Evolutionary conservation across 805 yeast species (phyloP).

Genomic region (Metschnikowia chrysomelidarum): DNA sequence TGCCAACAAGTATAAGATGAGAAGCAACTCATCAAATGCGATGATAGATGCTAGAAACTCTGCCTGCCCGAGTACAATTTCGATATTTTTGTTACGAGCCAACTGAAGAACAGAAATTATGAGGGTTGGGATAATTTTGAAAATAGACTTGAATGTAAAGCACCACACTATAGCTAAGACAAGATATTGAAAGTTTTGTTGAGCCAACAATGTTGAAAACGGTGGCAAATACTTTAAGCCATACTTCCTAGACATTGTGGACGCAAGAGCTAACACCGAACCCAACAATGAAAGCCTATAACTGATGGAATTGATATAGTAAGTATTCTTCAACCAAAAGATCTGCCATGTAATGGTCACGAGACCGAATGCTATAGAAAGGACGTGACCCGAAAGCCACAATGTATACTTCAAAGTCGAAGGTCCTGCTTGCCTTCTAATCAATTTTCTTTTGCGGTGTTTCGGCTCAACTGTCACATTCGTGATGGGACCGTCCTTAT

Average conservation of each 20-base stretch:
- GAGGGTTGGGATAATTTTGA: slow-evolving; percentile 61
- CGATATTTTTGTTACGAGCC: slow-evolving; percentile 38
- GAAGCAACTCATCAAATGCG: slow-evolving; percentile 59
- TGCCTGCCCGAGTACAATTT: slow-evolving; percentile 38
- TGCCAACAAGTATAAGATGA: slow-evolving; percentile 50
- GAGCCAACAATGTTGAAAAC: slow-evolving; percentile 60
- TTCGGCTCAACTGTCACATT: slow-evolving; percentile 16
- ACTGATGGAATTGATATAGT: slow-evolving; percentile 45
- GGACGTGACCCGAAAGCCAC: slow-evolving; percentile 59
- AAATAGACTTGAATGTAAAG: slow-evolving; percentile 59
- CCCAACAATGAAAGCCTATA: slow-evolving; percentile 61
- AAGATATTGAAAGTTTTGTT: slow-evolving; percentile 73
- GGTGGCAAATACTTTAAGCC: slow-evolving; percentile 58
- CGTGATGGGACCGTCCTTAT: slow-evolving; percentile 8
- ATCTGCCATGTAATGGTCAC: slow-evolving; percentile 37
- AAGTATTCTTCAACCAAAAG: slow-evolving; percentile 38
- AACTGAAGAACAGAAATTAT: slow-evolving; percentile 60
- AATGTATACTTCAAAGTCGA: slow-evolving; percentile 43
- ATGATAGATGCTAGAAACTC: slow-evolving; percentile 43
- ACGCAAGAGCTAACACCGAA: slow-evolving; percentile 47
- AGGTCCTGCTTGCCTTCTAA: slow-evolving; percentile 26
- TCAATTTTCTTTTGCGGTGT: slow-evolving; percentile 27
- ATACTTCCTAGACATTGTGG: slow-evolving; percentile 58
- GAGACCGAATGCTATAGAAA: slow-evolving; percentile 46
- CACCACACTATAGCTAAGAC: slow-evolving; percentile 58